Base-by-base conservation (phyloP, 163 green algal species). In the Chlorella variabilis region DNA sequence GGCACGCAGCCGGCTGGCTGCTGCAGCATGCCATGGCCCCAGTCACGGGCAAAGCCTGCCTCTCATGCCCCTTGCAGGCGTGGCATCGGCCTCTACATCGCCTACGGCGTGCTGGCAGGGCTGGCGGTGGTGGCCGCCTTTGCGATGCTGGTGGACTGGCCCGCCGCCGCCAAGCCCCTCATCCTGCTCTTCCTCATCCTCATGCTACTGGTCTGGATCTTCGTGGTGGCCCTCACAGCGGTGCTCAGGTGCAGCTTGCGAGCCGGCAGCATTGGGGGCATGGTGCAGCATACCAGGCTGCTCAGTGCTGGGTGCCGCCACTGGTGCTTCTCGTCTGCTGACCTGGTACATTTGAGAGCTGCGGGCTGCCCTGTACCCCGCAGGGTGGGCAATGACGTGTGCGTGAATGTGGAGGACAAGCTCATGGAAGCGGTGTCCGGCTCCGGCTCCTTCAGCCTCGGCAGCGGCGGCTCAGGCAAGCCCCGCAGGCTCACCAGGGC, bases 341-440 rank as follows among this genome's bases (percentile, higher is more conserved):
- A n/a, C n/a, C n/a, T n/a, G n/a, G n/a, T n/a, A n/a, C n/a, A n/a
- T n/a, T n/a, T n/a, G n/a, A n/a, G n/a, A n/a, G n/a, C n/a, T n/a
- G n/a, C n/a, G n/a, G n/a, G n/a, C n/a, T n/a, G n/a, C 21, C 27
- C 27, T 66, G 25, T 31, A 33, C 36, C n/a, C 49, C 41, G 48
- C 51, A 80, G 73, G 29, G 75, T 73, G 20, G 75, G 75, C 59
- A 81, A 81, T 59, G 75, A 81, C 21, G 59, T 70, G 58, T 81
- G 75, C 56, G 31, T 81, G n/a, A 71, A 81, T 49, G 15, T 63
- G n/a, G 75, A 81, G 59, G 27, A 29, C 58, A 81, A 81, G 41
- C 39, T 48, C 8, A 29, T 38, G 4, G 41, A 73, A 6, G 4
- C 70, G 34, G 18, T 78, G 25, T 41, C 49, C 25, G 34, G 18